Conservation (phyloP, 495 filamentous ascomycete genomes). For the Penicillium robsamsonii region DNA sequence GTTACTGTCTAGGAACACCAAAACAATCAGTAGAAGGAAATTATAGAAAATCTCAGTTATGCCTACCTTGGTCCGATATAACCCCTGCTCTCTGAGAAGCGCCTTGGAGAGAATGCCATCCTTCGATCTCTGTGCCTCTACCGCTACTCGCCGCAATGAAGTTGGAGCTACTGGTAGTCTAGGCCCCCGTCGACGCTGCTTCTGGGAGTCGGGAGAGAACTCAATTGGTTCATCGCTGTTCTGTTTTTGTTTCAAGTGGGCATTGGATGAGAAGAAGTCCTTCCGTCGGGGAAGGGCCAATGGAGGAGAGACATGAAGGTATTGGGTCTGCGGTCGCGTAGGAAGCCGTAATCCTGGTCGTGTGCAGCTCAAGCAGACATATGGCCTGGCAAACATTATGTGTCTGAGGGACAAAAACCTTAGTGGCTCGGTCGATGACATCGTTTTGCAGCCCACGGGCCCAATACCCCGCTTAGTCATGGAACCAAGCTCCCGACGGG, state of each 20-base stretch:
- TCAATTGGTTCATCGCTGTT: conserved; percentile 23
- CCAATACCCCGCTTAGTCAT: conserved; percentile 29
- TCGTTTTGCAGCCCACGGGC: conserved; percentile 11
- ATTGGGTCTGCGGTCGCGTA: conserved; percentile 29
- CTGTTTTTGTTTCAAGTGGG: conserved; percentile 40
- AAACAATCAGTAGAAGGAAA: conserved; percentile 25
- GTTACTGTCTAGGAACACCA: conserved; percentile 56
- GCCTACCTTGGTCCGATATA: conserved; percentile 43
- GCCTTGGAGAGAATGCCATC: conserved; percentile 44
- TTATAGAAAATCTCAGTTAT: not conserved
- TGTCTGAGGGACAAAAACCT: not conserved
- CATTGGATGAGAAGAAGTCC: conserved; percentile 52
- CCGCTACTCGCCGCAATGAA: conserved; percentile 56
- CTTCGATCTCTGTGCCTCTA: conserved; percentile 58
- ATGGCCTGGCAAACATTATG: conserved; percentile 39
- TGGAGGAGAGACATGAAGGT: conserved; percentile 42
- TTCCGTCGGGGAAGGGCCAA: conserved; percentile 38
- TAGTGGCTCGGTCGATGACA: conserved; percentile 16
- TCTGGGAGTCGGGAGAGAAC: conserved; percentile 25
- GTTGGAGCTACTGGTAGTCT: conserved; percentile 52
- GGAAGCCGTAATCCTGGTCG: conserved; percentile 25
- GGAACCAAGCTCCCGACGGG: conserved; percentile 10
- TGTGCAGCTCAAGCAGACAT: conserved; percentile 34
- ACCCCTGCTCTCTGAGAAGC: conserved; percentile 41
- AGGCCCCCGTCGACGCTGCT: conserved; percentile 43